Conservation (phyloP, 805 yeast species). For the Metschnikowia bowlesiae region DNA sequence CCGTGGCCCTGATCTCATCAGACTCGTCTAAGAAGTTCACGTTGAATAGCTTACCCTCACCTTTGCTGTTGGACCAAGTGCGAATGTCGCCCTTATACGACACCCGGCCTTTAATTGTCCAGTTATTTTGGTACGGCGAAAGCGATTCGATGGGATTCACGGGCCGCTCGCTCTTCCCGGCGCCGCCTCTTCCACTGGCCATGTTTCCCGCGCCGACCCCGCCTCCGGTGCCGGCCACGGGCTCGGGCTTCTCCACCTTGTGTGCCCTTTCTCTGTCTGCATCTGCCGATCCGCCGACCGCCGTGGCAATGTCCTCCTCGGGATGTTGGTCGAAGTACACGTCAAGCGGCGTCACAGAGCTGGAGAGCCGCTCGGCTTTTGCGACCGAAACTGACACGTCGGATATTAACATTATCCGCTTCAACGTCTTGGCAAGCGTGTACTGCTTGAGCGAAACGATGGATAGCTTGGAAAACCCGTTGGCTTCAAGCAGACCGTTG, state of each 20-base stretch:
- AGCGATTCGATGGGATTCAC: slow-evolving; percentile 77
- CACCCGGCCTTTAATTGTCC: slow-evolving; percentile 94
- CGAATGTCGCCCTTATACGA: slow-evolving; percentile 82
- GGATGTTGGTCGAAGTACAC: slow-evolving; percentile 58
- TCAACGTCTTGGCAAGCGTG: slow-evolving; percentile 44
- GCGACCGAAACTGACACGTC: slow-evolving; percentile 41
- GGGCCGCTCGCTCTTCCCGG: slow-evolving; percentile 11
- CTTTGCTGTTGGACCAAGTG: slow-evolving; percentile 81
- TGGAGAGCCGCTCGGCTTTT: slow-evolving; percentile 32
- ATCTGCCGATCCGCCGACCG: slow-evolving; percentile 16
- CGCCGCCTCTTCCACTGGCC: background rate
- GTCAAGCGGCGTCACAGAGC: slow-evolving; percentile 45
- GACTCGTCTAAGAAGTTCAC: slow-evolving; percentile 89
- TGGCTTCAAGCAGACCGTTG: slow-evolving; percentile 35
- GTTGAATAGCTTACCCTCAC: slow-evolving; percentile 86
- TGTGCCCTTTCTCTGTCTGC: background rate
- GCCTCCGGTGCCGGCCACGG: slow-evolving; percentile 8
- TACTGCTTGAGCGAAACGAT: slow-evolving; percentile 40
- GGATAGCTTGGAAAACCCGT: slow-evolving; percentile 44
- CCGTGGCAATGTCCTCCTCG: slow-evolving; percentile 39
- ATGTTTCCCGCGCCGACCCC: too few relatives aligned
- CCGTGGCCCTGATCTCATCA: slow-evolving; percentile 94
- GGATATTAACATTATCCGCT: slow-evolving; percentile 45
- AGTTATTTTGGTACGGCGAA: slow-evolving; percentile 84
- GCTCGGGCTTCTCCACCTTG: slow-evolving; percentile 4